Evolutionary conservation across 148 eudicot species (phyloP).

Genomic region (Selenicereus undatus): DNA sequence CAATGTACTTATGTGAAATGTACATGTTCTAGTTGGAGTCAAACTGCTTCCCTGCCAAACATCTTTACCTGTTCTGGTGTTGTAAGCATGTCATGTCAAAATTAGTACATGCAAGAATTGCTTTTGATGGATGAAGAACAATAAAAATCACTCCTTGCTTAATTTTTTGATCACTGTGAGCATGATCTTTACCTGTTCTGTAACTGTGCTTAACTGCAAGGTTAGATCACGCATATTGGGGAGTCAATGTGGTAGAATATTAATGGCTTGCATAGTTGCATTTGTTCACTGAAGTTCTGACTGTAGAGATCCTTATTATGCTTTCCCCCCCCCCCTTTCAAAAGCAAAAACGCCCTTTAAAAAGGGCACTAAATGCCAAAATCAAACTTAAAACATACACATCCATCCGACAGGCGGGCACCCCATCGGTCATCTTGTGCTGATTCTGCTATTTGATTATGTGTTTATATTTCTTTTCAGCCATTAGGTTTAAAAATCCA

Average conservation of each 20-base stretch:
- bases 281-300: background rate
- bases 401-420: background rate
- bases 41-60: background rate
- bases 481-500: background rate
- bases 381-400: background rate
- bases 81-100: background rate
- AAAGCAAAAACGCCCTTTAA: background rate
- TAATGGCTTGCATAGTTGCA: background rate
- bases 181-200: background rate
- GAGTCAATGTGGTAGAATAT: background rate
- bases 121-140: background rate
- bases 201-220: background rate
- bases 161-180: background rate
- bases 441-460: background rate
- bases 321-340: background rate
- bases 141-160: background rate
- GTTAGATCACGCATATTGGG: background rate
- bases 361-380: background rate
- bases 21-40: background rate
- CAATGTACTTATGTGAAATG: background rate
- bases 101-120: background rate
- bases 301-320: background rate
- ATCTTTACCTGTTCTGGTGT: background rate
- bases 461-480: background rate
- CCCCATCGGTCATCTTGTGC: background rate